These are phyloP conservation scores for Exophiala phaeomuriformis DNA, from an alignment of 2,329 filamentous ascomycete genomes.

Conservation along the genomic window DNA sequence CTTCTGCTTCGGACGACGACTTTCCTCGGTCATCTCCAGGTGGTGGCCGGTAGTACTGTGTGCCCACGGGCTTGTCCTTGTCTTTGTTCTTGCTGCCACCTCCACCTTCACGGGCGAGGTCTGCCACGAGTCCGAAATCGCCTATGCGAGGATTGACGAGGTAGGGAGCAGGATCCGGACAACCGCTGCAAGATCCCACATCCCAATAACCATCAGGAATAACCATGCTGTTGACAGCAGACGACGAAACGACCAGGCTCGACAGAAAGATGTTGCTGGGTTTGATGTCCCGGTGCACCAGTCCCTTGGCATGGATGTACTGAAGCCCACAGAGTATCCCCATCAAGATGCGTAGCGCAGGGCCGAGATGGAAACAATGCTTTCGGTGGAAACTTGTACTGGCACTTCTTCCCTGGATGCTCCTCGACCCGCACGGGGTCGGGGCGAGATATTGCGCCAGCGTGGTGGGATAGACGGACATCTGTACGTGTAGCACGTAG, in stretches of 20 bases:
- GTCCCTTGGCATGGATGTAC: conserved; percentile 54
- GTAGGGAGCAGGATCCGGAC: conserved; percentile 27
- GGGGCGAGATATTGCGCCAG: conserved; percentile 52
- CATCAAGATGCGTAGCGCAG: conserved; percentile 52
- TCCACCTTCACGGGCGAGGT: conserved; percentile 30
- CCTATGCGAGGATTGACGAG: conserved; percentile 56
- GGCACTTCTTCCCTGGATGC: not conserved
- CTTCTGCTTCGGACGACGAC: conserved; percentile 2
- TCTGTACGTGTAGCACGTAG: conserved; percentile 55
- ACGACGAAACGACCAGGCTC: conserved; percentile 32
- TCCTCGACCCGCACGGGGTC: conserved; percentile 26
- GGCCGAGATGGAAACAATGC: conserved; percentile 57
- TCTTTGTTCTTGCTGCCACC: not conserved
- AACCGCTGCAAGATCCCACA: conserved; percentile 20
- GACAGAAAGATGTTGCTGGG: conserved; percentile 62
- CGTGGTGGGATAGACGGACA: conserved; percentile 58
- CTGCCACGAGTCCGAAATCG: conserved; percentile 60
- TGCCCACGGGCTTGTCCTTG: conserved; percentile 47
- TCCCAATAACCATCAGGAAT: conserved; percentile 41
- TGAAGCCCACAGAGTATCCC: conserved; percentile 56
- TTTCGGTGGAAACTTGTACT: conserved; percentile 28
- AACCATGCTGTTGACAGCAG: conserved; percentile 27
- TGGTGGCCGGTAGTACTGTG: conserved; percentile 55
- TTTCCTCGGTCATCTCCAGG: conserved; percentile 14
- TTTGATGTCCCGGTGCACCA: conserved; percentile 62